phyloP scores from a whole-genome alignment of 306 rosid species.

The Rosa multiflora region DNA sequence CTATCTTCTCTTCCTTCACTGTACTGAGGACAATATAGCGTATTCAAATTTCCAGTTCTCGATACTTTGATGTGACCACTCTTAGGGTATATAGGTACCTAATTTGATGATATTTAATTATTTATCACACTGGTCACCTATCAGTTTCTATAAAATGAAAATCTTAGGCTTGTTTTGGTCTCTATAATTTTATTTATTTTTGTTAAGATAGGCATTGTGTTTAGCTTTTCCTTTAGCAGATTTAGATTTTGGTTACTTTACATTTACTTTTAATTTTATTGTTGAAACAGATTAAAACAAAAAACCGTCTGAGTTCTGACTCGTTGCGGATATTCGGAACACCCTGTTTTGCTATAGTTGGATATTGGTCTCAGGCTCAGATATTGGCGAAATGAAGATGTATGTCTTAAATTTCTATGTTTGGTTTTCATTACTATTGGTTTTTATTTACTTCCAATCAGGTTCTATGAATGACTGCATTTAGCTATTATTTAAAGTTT shows the following conservation, averaged over 20 bases:
- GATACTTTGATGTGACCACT: no score
- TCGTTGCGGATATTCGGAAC: background rate
- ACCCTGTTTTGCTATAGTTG: background rate
- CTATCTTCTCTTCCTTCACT: no score
- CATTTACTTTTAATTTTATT: background rate
- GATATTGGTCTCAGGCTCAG: background rate
- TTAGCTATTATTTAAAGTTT: background rate
- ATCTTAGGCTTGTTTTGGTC: background rate
- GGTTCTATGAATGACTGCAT: background rate
- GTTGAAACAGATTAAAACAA: background rate
- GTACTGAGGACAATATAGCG: no score
- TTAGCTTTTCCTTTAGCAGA: background rate
- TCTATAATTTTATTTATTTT: background rate
- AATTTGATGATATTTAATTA: no score
- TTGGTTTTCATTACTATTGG: background rate
- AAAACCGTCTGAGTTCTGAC: background rate
- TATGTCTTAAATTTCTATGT: conserved; percentile 26
- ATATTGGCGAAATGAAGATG: conserved; percentile 48
- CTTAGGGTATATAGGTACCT: no score
- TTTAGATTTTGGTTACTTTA: background rate
- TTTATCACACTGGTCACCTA: background rate
- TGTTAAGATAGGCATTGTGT: background rate
- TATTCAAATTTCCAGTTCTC: no score
- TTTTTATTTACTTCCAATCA: background rate
- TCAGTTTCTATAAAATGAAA: background rate